Base-by-base conservation (phyloP, 2,329 filamentous ascomycete genomes). In the Allantophomopsis cytisporea region DNA sequence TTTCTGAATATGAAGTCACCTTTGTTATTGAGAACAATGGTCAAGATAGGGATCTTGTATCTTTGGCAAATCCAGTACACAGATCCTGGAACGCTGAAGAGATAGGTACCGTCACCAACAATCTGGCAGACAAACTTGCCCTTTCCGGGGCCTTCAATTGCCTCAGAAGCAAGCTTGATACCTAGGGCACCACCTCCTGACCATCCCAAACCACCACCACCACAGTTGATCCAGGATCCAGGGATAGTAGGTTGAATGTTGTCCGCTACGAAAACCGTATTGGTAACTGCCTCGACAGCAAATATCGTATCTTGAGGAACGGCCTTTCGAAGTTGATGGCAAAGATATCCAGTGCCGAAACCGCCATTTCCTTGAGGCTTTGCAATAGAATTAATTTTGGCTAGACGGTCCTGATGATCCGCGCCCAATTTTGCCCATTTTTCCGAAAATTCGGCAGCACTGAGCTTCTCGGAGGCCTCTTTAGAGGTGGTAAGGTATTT, bases 131-230 rank as follows among this genome's bases (percentile, higher is more conserved):
- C 71, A 45, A 77, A 76, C 43, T 69, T 73, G 21, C 71, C 70
- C 47, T 73, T 69, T 34, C 60, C 61, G 1, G 47, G 54, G 0
- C 63, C 67, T 7, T 68, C 65, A 30, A 67, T 60, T 14, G 39
- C 42, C 12, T 47, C 69, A 0, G 68, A 66, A 0, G 81, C 84
- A 7, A 89, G 68, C 54, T 88, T 87, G 52, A 88, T 78, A 2
- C 83, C 84, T 3, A 89, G 57, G 0, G 80, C 79, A 39, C 65
- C 83, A 12, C 84, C 83, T 12, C 83, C 83, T 10, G 76, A 83
- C 83, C 83, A 89, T 2, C 83, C 83, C 0, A 89, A 73, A 2
- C 84, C 84, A 12, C 82, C 83, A 1, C 80, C 83, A 1, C 83
- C 83, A 53, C 83, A 88, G 55, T 87, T 88, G 51, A 89, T 75